Evolutionary conservation across 2,329 filamentous ascomycete species (phyloP).

Genomic region (Ophiostoma himal-ulmi): DNA sequence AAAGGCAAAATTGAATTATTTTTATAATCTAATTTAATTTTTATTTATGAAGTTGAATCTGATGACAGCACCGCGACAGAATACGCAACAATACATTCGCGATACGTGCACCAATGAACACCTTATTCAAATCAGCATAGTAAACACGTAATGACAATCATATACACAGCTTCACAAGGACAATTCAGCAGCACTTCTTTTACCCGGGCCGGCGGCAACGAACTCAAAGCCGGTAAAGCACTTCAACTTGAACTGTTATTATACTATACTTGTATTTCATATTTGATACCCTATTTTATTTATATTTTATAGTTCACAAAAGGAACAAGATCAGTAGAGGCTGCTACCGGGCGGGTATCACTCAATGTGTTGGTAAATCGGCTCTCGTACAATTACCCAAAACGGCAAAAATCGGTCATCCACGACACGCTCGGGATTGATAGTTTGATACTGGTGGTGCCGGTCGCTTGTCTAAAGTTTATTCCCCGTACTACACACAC

Average conservation of each 20-base stretch:
- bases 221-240: neutral
- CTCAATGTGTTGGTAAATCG: neutral
- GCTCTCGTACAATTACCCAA: conserved; percentile 9
- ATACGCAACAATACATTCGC: neutral
- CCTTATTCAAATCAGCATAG: neutral
- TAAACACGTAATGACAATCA: neutral
- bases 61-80: no score
- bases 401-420: conserved; percentile 7
- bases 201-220: neutral
- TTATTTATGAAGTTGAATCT: neutral
- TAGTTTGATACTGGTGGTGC: neutral
- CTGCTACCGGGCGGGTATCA: neutral
- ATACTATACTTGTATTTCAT: neutral
- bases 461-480: neutral
- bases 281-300: neutral
- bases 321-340: neutral
- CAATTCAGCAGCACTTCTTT: neutral
- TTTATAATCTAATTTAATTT: neutral
- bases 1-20: neutral
- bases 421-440: neutral
- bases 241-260: neutral
- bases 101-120: neutral
- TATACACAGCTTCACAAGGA: neutral
- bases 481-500: neutral
- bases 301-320: neutral